phyloP scores from a whole-genome alignment of 495 filamentous ascomycete species.

The Sphaerosporella brunnea region DNA sequence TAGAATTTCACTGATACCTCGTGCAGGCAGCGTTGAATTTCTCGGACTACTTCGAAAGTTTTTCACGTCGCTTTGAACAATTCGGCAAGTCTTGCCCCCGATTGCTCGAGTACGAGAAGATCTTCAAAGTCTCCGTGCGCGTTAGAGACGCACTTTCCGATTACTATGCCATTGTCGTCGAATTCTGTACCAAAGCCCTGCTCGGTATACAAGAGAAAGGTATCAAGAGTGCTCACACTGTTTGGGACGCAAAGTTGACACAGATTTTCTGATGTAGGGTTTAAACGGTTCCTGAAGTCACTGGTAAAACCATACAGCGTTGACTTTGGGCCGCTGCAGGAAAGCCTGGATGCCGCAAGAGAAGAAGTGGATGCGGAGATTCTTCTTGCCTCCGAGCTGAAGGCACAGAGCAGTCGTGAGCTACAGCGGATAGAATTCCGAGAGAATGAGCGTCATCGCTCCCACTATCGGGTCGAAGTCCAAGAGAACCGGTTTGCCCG shows the following conservation, averaged over 20 bases:
- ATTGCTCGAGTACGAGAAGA: conserved; percentile 1
- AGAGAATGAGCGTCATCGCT: neutral
- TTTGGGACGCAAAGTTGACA: neutral
- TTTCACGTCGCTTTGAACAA: conserved; percentile 4
- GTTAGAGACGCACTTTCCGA: conserved; percentile 8
- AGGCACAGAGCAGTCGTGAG: neutral
- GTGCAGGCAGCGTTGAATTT: conserved; percentile 7
- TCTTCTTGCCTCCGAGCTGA: conserved; percentile 4
- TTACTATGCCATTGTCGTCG: conserved; percentile 8
- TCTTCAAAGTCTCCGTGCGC: conserved; percentile 4
- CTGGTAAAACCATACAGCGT: conserved; percentile 1
- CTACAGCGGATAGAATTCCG: conserved; percentile 5
- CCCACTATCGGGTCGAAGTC: neutral
- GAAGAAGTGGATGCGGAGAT: neutral
- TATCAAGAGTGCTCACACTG: neutral
- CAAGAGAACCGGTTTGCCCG: neutral
- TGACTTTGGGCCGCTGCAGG: conserved; percentile 7
- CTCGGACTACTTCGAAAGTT: conserved; percentile 10
- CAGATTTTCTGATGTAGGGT: neutral
- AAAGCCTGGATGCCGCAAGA: neutral
- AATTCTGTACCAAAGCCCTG: conserved; percentile 9
- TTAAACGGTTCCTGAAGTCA: neutral
- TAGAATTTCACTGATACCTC: neutral
- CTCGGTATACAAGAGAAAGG: conserved; percentile 5
- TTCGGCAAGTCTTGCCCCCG: conserved; percentile 4